Evolutionary conservation across 2,329 filamentous ascomycete genomes (phyloP), one percentile per base, ranked within the genome.

Genomic region (Aspergillus sp.): DNA sequence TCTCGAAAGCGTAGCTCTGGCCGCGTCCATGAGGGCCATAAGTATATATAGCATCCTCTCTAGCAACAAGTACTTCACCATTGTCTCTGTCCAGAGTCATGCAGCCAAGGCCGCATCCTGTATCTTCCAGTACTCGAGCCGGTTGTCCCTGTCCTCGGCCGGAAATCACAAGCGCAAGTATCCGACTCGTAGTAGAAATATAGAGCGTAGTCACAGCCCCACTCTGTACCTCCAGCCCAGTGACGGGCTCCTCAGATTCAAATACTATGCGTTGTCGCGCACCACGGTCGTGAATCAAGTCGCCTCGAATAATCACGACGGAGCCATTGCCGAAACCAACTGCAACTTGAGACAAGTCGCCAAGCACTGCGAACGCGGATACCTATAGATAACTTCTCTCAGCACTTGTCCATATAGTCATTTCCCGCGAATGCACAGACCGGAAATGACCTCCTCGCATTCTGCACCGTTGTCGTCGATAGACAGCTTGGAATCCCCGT

Each of bases 281-380:
- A 20, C 96, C 95, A 56, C 95, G 87, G 72, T 99, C 95, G 72
- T 99, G 92, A 66, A 99, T 90, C 48, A 99, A 80, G 71, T 99
- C 95, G 59, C 96, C 95, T 57, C 95, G 85, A 56, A 99, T 90
- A 26, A 99, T 87, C 0, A 92, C 96, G 12, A 99, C 93, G 1
- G 93, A 87, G 7, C 95, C 95, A 74, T 99, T 98, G 12, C 89
- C 95, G 71, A 99, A 99, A 5, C 95, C 96, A 6, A 98, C 89
- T 4, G 93, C 95, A 26, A 98, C 85, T 77, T 99, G 95, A 4
- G 90, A 90, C 22, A 99, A 80, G 74, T 98, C 93, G 48, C 92
- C 89, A 26, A 95, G 85, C 0, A 91, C 89, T 12, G 92, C 85
- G 66, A 99, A 95, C 1, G 93, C 92, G 8, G 92, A 96, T 61